Evolutionary conservation across 495 filamentous ascomycete species (phyloP), one percentile per base, ranked within the genome.

Genomic region (Xylaria curta): DNA sequence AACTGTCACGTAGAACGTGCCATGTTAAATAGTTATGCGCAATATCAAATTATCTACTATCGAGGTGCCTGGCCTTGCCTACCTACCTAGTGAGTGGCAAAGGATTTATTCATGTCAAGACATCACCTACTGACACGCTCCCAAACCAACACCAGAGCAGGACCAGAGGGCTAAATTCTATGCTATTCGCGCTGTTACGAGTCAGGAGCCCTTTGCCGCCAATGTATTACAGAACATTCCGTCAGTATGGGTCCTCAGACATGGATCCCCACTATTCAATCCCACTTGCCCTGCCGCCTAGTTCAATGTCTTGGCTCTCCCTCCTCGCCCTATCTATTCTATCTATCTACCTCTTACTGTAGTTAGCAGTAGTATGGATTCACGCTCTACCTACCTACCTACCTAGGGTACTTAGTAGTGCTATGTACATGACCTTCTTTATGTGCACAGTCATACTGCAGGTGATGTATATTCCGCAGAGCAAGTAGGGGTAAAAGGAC

Each of bases 171-270:
- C 10, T 26, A 56, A 28, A 6, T 26, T 28, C 12, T 54, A 12
- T 54, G 51, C 51, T n/a, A 13, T 36, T 36, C 51, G 51, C 26
- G 24, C 51, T 54, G 26, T 13, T 62, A 62, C 60, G 60, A 62
- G 60, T 62, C 60, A 62, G 38, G 60, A 62, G 60, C 60, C 60
- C 60, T 12, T 66, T 66, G 63, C 63, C 65, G 65, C 65, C 49
- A n/a, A 36, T 67, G 56, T 56, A 67, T 67, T 67, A 67, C 65
- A 67, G 31, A 54, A 15, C 65, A 67, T 67, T 54, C 65, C 65
- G 65, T 67, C 65, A 67, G 65, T 67, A 67, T 67, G 65, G 65
- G 49, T 42, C 65, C 49, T 15, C 13, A 15, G 44, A 31, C 47
- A 67, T n/a, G 49, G 47, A 36, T 67, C 62, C 42, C 62, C 28